Evolutionary conservation across 2,329 filamentous ascomycete genomes (phyloP).

Genomic region (Chaetomium sp.): DNA sequence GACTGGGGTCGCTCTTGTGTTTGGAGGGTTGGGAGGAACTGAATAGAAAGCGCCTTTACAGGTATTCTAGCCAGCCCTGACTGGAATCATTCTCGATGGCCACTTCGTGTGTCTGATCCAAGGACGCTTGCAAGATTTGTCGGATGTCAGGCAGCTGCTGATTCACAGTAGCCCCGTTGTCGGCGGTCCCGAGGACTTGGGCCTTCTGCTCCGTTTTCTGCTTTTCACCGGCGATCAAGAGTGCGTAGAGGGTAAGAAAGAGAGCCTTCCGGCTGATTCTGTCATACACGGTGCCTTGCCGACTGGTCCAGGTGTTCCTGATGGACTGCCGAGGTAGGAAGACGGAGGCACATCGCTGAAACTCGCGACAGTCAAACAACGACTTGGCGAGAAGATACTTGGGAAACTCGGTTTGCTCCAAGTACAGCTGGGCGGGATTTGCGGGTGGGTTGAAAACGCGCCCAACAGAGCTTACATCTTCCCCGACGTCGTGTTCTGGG

Average conservation of each 20-base stretch:
- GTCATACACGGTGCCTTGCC: neutral
- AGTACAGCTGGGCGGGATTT: neutral
- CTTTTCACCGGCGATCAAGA: neutral
- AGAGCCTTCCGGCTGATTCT: neutral
- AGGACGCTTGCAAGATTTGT: neutral
- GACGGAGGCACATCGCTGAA: neutral
- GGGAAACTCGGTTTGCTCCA: neutral
- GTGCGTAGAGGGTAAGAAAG: neutral
- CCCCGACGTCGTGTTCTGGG: neutral
- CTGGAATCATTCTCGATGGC: neutral
- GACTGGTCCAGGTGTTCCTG: neutral
- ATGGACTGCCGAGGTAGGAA: neutral
- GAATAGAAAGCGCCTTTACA: neutral
- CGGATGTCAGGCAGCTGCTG: neutral
- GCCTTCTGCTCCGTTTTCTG: neutral
- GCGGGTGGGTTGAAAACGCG: neutral
- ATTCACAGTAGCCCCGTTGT: neutral
- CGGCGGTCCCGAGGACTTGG: neutral
- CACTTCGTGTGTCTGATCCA: neutral
- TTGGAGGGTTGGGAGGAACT: neutral
- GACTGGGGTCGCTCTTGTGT: no score
- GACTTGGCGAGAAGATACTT: neutral
- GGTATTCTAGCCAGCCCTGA: neutral
- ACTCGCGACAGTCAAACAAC: neutral
- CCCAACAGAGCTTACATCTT: neutral